Base-by-base conservation (phyloP, 1,139 yeast genomes). In the Geotrichum cucujoidarum region DNA sequence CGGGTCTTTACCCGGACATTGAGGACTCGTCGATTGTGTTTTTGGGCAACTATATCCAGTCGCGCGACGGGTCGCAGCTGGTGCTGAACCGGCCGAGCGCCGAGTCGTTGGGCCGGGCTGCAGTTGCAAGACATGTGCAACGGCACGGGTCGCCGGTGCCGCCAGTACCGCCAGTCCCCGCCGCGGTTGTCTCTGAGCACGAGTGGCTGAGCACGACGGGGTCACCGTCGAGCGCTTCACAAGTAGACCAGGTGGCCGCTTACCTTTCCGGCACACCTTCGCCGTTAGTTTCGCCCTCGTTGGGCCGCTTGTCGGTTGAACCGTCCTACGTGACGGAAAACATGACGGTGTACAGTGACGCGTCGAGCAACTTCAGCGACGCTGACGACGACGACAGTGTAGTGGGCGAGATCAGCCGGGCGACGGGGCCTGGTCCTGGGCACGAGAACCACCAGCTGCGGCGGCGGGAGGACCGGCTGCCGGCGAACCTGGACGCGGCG, bases 1-100 rank as follows among this genome's bases (percentile, higher is more conserved):
- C 10, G 13, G 17, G 27, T n/a, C 25, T 35, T 4, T 35, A 42
- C 33, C 47, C 44, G 4, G 47, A 43, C 8, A 31, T 43, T 13
- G 27, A 43, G 4, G 45, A 48, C 6, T 33, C 36, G 13, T 48
- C 51, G 1, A 13, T 48, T 2, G 11, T 37, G 3, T 48, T 40
- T 29, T 17, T 44, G 24, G 48, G 48, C 10, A 38, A 30, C 20
- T 42, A 36, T 35, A 29, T 34, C 14, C 43, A 40, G n/a, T n/a
- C 33, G 16, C 14, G 24, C 3, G 45, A 44, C 29, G 30, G 40
- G 17, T 41, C 39, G 20, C 14, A 27, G 14, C 7, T 20, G 10
- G 8, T 14, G 11, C 8, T 35, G 2, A 35, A 35, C 7, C 27
- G 14, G 11, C 17, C 3, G 16, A 20, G 16, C 2, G 11, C 25